Evolutionary conservation across 306 rosid genomes (phyloP).

Genomic region (Quercus agrifolia): DNA sequence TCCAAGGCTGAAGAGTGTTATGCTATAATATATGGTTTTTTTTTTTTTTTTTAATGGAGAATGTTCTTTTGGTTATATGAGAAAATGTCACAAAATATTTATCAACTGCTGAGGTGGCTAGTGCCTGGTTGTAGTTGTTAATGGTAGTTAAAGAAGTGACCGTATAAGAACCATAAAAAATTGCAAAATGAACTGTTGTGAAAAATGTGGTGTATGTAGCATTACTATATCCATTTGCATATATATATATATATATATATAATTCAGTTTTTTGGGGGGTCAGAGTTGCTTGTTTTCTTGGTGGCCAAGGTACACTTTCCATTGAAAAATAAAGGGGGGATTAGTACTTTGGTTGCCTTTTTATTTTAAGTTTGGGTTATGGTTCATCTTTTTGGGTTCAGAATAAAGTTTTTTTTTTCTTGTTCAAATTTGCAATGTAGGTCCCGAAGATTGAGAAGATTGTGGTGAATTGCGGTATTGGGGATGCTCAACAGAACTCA

Average conservation of each 20-base stretch:
- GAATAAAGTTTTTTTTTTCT: slow-evolving; percentile 3
- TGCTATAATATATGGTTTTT: too few species aligned
- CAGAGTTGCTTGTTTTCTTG: not conserved
- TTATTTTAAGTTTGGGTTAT: not conserved
- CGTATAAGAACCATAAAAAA: too few species aligned
- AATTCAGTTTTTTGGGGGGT: too few species aligned
- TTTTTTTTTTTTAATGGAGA: not conserved
- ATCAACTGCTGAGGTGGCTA: too few species aligned
- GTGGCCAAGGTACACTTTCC: not conserved
- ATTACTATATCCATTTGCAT: too few species aligned
- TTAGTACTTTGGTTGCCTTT: not conserved
- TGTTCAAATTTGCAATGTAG: slow-evolving; percentile 33
- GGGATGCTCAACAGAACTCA: slow-evolving; percentile 95
- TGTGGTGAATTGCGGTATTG: slow-evolving; percentile 94
- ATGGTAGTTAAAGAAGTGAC: too few species aligned
- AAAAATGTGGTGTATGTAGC: too few species aligned
- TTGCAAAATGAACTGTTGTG: too few species aligned
- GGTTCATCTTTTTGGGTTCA: not conserved
- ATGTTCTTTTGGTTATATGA: not conserved
- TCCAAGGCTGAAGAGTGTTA: not conserved
- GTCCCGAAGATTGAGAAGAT: slow-evolving; percentile 91
- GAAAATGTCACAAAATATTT: not conserved
- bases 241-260: too few species aligned
- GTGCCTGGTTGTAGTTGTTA: too few species aligned
- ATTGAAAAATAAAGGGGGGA: not conserved